Evolutionary conservation across 2,329 filamentous ascomycete species (phyloP), one percentile per base, ranked within the genome.

Genomic region (Chrysoporthe puriensis): DNA sequence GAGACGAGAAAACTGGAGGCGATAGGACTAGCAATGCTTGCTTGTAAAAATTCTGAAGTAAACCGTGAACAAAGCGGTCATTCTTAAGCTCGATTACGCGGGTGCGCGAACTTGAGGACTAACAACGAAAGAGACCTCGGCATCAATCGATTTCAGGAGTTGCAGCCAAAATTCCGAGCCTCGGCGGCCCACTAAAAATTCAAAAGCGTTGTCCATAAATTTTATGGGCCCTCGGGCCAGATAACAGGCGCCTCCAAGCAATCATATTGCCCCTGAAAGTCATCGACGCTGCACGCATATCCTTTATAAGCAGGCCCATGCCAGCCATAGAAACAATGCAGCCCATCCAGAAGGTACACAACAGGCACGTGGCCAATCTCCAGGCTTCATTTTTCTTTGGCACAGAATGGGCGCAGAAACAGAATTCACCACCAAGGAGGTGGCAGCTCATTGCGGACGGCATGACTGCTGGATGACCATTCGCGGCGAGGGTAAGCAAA

Each of bases 401-500:
- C 44, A 13, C 57, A 40, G 66, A 70, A 64, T 70, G 73, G 67
- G 70, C 66, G 36, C 65, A 63, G 36, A 62, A 14, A 54, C 62
- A 59, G 74, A 77, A 66, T 79, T 74, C 70, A 76, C 76, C 59
- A 70, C 75, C 42, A 79, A 79, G 66, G 79, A 85, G 58, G 78
- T 89, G 40, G 82, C 83, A 9, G 76, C 75, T 42, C 87, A 89
- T 73, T 85, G 81, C 59, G 80, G 72, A 6, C 75, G 76, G 14
- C 74, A 78, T 13, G 83, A 88, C 73, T 73, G 82, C 18, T 89
- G 86, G 86, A 80, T 88, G 72, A 77, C 82, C 32, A 81, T 89
- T 42, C 84, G 87, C 63, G 85, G 85, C 48, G 80, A 88, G 77
- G 83, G 84, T 85, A 75, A 63, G 48, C 50, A n/a, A 60, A 21